A percentile compares a stretch with the other conserved stretches of the same genome.
Conservation (phyloP, 1,139 yeast genomes). For the Nakaseomyces nivariensis region DNA sequence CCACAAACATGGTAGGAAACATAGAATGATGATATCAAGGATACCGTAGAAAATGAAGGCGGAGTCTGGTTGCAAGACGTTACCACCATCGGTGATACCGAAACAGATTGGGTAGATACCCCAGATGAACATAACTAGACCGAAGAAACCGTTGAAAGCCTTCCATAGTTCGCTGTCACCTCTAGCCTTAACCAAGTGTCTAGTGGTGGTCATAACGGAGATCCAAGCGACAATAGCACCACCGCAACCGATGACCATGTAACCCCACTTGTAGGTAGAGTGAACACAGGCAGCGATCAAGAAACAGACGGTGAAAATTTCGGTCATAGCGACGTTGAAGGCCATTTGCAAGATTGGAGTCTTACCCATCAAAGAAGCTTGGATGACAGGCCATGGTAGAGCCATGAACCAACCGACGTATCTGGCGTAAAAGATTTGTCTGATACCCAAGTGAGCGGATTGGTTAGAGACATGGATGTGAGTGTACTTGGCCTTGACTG, state of each 20-base stretch:
- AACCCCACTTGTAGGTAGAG: slow-evolving; percentile 55
- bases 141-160: slow-evolving; percentile 19
- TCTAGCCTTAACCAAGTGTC: slow-evolving; percentile 16
- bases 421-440: slow-evolving; percentile 56
- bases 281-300: slow-evolving; percentile 46
- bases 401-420: slow-evolving; percentile 57
- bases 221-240: slow-evolving; percentile 22
- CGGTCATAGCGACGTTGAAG: slow-evolving; percentile 37
- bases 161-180: slow-evolving; percentile 15
- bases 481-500: slow-evolving; percentile 42
- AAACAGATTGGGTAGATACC: slow-evolving; percentile 44
- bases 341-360: slow-evolving; percentile 33
- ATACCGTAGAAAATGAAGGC: slow-evolving; percentile 57
- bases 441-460: slow-evolving; percentile 31
- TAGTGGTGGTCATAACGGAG: slow-evolving; percentile 22
- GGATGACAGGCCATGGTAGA: slow-evolving; percentile 44
- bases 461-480: slow-evolving; percentile 36
- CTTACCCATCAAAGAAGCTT: slow-evolving; percentile 39
- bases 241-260: slow-evolving; percentile 29
- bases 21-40: slow-evolving; percentile 41
- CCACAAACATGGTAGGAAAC: slow-evolving; percentile 20
- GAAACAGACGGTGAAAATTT: slow-evolving; percentile 43
- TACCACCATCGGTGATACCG: slow-evolving; percentile 62
- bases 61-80: slow-evolving; percentile 50
- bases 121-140: slow-evolving; percentile 35